Percentiles rank a stretch among this genome's conserved stretches.
phyloP scores from a whole-genome alignment of 2,329 filamentous ascomycete species.

The Fusarium mexicanum region DNA sequence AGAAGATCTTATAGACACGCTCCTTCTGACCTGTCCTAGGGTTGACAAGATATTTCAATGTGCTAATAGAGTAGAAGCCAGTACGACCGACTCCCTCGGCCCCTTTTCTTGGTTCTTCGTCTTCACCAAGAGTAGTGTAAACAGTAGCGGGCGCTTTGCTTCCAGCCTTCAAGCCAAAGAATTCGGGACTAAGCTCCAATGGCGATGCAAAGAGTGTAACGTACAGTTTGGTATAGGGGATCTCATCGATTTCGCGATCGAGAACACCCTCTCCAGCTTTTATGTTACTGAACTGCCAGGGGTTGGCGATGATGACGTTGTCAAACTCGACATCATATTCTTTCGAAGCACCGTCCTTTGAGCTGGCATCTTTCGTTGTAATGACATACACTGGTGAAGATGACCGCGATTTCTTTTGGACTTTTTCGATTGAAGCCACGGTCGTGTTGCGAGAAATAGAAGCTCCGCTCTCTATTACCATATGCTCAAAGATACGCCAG shows the following conservation, averaged over 20 bases:
- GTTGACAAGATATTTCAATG: constrained; percentile 71
- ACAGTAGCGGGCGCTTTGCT: constrained; percentile 75
- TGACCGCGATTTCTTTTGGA: constrained; percentile 53
- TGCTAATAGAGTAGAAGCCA: constrained; percentile 88
- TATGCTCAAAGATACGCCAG: constrained; percentile 90
- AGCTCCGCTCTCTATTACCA: constrained; percentile 74
- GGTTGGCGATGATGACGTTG: constrained; percentile 82
- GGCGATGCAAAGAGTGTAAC: constrained; percentile 90
- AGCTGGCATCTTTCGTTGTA: constrained; percentile 46
- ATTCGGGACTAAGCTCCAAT: constrained; percentile 72
- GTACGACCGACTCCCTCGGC: constrained; percentile 73
- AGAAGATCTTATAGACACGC: constrained; percentile 74
- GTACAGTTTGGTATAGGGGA: constrained; percentile 88
- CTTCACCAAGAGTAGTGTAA: constrained; percentile 79
- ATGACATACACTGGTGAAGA: constrained; percentile 60
- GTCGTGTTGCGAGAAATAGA: constrained; percentile 72
- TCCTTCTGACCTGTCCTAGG: constrained; percentile 64
- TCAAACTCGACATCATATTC: constrained; percentile 71
- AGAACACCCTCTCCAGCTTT: constrained; percentile 71
- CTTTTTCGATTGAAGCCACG: constrained; percentile 68
- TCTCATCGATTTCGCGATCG: constrained; percentile 74
- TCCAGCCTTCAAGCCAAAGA: constrained; percentile 74
- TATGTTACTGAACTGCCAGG: constrained; percentile 83
- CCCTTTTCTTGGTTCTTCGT: constrained; percentile 62
- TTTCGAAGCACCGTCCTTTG: constrained; percentile 41